Evolutionary conservation across 176 grass and related monocot genomes (phyloP).

Genomic region (Aegilops umbellulata): DNA sequence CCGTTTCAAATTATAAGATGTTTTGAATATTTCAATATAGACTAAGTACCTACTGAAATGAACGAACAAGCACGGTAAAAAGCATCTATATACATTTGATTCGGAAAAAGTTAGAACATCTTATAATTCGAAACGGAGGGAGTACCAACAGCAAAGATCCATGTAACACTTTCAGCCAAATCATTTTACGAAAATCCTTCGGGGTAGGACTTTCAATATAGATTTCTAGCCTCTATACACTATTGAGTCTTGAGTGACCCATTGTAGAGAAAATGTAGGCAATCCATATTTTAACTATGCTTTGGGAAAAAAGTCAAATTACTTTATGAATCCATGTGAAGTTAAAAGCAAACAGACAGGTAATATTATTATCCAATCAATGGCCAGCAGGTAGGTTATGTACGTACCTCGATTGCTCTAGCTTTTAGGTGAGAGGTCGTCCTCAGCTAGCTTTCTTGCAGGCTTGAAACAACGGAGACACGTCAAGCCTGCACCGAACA

Average conservation of each 20-base stretch:
- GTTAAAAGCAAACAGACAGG: not conserved
- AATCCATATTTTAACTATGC: not conserved
- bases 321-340: not conserved
- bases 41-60: no score
- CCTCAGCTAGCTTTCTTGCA: constrained; percentile 45
- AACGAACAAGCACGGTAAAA: no score
- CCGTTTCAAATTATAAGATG: no score
- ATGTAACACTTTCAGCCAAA: not conserved
- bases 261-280: not conserved
- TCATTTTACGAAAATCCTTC: not conserved
- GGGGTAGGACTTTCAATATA: not conserved
- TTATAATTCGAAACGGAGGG: no score
- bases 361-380: not conserved
- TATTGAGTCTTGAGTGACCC: not conserved
- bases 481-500: constrained; percentile 23
- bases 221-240: not conserved
- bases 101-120: no score
- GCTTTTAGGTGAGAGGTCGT: constrained; percentile 44
- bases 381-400: not conserved
- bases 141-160: no score
- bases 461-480: constrained; percentile 32
- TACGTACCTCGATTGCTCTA: not conserved
- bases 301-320: not conserved
- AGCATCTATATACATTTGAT: no score
- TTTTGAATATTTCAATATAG: no score